Conservation (phyloP, 2,329 filamentous ascomycete species). For the Fusarium circinatum region DNA sequence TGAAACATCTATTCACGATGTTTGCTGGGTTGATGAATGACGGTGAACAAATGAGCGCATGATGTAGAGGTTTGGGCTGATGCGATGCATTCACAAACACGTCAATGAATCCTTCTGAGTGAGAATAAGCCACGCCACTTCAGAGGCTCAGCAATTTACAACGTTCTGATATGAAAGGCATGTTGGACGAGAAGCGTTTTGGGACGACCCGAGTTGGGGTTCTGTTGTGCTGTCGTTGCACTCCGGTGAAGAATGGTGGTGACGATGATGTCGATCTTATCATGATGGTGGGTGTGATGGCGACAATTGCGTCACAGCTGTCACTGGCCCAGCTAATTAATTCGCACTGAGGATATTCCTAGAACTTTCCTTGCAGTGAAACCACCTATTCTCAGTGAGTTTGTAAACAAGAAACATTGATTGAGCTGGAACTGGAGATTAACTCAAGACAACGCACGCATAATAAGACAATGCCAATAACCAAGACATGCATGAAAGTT, state of each 20-base stretch:
- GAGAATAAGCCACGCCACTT: background rate
- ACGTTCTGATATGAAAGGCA: background rate
- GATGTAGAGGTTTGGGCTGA: background rate
- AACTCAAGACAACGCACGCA: background rate
- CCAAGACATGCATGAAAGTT: conserved; percentile 33
- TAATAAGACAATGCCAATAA: conserved; percentile 8
- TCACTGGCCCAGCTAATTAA: background rate
- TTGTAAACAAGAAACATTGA: background rate
- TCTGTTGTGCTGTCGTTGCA: background rate
- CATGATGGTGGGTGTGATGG: conserved; percentile 20
- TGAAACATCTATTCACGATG: conserved; percentile 1
- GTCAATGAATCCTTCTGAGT: background rate
- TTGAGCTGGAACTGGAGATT: background rate
- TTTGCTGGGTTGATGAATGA: conserved; percentile 9
- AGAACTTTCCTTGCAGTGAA: background rate
- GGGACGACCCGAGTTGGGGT: background rate
- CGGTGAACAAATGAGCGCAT: conserved; percentile 21
- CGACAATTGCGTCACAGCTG: conserved; percentile 32
- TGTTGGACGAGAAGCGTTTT: conserved; percentile 4
- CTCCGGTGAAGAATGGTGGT: conserved; percentile 22
- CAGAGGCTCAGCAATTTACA: background rate
- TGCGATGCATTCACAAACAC: background rate
- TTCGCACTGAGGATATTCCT: background rate
- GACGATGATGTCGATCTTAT: conserved; percentile 36
- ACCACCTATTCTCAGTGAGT: background rate